Evolutionary conservation across 208 protist species (phyloP).

Genomic region (Leishmania tropica): DNA sequence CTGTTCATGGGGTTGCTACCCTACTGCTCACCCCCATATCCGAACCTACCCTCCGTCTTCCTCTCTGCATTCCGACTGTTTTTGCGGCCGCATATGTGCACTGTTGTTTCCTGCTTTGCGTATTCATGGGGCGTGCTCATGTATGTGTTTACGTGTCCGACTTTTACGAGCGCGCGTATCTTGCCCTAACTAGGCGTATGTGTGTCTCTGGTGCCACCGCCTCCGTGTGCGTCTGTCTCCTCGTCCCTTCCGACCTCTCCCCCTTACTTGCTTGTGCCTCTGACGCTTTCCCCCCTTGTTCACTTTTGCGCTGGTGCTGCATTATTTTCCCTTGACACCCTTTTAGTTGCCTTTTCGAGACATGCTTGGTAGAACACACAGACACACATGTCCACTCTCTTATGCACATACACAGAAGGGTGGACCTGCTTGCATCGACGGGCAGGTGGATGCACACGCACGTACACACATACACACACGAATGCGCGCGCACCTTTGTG

Average conservation of each 20-base stretch:
- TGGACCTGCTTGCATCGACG: background rate
- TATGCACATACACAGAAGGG: background rate
- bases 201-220: background rate
- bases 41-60: background rate
- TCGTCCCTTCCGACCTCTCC: background rate
- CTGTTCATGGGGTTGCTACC: background rate
- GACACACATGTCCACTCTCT: background rate
- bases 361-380: background rate
- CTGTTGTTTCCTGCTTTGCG: background rate
- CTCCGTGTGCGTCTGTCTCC: background rate
- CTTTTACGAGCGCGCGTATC: background rate
- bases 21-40: background rate
- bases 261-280: background rate
- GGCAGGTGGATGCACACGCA: background rate
- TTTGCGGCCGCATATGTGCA: background rate
- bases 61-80: background rate
- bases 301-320: no score
- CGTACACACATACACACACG: background rate
- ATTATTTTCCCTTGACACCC: background rate
- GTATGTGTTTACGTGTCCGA: background rate
- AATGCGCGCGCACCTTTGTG: background rate
- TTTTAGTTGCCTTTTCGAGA: background rate
- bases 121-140: background rate
- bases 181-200: background rate
- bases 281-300: background rate